Percentiles rank a stretch among this genome's conserved stretches.
Conservation (phyloP, 345 rosid species). For the Raphanus raphanistrum region DNA sequence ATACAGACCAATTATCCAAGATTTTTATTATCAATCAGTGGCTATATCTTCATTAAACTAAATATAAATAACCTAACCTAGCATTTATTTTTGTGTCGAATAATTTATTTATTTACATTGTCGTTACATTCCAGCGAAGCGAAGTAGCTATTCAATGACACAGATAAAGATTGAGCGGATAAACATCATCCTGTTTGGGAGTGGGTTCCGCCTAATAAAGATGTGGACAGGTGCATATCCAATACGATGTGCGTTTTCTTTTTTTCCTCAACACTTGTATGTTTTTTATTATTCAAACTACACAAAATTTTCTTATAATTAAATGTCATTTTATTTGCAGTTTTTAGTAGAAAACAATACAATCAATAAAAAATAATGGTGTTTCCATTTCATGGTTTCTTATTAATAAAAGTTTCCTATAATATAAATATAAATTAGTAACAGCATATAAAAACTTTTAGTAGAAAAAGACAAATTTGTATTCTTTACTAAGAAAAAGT, state of each 20-base stretch:
- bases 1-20: neutral
- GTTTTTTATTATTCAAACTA: neutral
- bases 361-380: neutral
- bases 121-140: neutral
- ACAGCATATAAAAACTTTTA: neutral
- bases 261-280: neutral
- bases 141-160: neutral
- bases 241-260: constrained; percentile 20
- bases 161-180: constrained; percentile 24
- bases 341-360: neutral
- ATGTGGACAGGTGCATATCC: constrained; percentile 7
- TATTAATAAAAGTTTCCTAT: neutral
- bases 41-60: neutral
- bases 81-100: neutral
- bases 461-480: neutral
- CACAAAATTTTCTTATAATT: neutral
- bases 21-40: neutral
- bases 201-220: constrained; percentile 20
- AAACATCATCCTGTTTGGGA: constrained; percentile 17
- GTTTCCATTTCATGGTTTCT: neutral
- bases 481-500: neutral
- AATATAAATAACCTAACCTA: neutral
- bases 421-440: neutral
- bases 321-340: neutral
- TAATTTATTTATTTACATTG: neutral